These are phyloP conservation scores for Sordariomycetes sp. DNA, from an alignment of 2,329 filamentous ascomycete genomes.

Conservation along the genomic window DNA sequence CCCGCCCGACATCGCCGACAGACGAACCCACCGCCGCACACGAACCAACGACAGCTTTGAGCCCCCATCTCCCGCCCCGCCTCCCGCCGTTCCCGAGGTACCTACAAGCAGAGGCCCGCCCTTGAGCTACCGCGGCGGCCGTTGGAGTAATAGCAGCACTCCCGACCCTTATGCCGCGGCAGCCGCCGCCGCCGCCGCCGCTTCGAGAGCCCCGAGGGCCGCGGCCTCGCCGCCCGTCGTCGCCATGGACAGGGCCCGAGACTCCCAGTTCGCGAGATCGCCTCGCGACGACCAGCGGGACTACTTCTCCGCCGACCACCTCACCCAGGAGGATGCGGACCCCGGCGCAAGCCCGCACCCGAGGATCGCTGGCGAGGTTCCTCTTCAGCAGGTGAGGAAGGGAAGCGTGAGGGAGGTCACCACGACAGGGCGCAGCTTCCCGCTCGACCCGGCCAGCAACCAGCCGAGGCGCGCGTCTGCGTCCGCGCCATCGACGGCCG, in stretches of 20 bases:
- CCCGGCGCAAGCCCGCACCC: neutral
- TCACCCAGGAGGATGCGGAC: constrained; percentile 2
- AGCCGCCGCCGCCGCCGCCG: neutral
- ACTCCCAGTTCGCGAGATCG: constrained; percentile 9
- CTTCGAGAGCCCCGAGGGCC: neutral
- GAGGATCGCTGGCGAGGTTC: constrained; percentile 1
- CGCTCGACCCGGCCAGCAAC: constrained; percentile 10
- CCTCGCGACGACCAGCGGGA: constrained; percentile 12
- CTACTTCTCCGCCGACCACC: constrained; percentile 12
- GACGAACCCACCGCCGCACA: constrained; percentile 5
- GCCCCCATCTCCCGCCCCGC: constrained; percentile 19
- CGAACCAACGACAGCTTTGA: constrained; percentile 28
- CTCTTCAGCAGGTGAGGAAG: constrained; percentile 4
- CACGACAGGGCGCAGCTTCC: neutral
- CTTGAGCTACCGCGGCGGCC: constrained; percentile 41
- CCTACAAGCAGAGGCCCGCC: constrained; percentile 41
- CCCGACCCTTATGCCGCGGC: constrained; percentile 4
- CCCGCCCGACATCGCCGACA: constrained; percentile 29
- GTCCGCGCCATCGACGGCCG: constrained; percentile 23
- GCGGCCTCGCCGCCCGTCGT: neutral
- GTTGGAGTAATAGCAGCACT: constrained; percentile 1
- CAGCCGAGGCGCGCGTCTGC: constrained; percentile 26
- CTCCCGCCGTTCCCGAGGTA: constrained; percentile 48
- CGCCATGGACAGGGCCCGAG: constrained; percentile 3
- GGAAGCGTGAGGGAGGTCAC: constrained; percentile 3